Percentiles rank a stretch among this genome's conserved stretches.
Conservation (phyloP, 345 rosid genomes). For the Kandelia obovata region DNA sequence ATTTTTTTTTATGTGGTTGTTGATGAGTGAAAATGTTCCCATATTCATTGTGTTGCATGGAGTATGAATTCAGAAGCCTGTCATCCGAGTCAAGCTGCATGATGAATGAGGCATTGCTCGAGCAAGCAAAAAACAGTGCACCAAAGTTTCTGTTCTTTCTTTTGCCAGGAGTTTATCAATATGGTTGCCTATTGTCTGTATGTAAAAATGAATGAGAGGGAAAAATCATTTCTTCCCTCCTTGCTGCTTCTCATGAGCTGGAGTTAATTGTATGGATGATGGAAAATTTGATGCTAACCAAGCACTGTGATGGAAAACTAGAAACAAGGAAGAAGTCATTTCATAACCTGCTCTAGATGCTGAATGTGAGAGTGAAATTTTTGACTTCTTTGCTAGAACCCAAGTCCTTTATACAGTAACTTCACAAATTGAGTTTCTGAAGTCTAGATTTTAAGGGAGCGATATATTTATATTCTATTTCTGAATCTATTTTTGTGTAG, state of each 20-base stretch:
- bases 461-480: no score
- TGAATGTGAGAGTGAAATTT: not conserved
- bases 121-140: no score
- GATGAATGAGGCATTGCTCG: not conserved
- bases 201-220: no score
- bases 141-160: no score
- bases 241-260: no score
- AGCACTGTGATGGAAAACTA: not conserved
- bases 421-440: no score
- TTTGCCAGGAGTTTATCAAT: no score
- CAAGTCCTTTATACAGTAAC: no score
- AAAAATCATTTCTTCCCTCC: no score
- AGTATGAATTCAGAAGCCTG: conserved; percentile 6
- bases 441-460: no score
- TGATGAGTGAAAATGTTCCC: not conserved
- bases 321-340: not conserved
- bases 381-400: not conserved
- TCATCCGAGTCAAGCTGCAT: conserved; percentile 1
- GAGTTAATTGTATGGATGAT: not conserved
- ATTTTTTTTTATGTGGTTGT: not conserved
- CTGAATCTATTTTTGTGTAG: no score
- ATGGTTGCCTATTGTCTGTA: no score
- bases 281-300: not conserved
- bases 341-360: not conserved
- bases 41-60: not conserved